These are phyloP conservation scores for Zasmidium cellare DNA, from an alignment of 2,329 filamentous ascomycete species.

Conservation along the genomic window DNA sequence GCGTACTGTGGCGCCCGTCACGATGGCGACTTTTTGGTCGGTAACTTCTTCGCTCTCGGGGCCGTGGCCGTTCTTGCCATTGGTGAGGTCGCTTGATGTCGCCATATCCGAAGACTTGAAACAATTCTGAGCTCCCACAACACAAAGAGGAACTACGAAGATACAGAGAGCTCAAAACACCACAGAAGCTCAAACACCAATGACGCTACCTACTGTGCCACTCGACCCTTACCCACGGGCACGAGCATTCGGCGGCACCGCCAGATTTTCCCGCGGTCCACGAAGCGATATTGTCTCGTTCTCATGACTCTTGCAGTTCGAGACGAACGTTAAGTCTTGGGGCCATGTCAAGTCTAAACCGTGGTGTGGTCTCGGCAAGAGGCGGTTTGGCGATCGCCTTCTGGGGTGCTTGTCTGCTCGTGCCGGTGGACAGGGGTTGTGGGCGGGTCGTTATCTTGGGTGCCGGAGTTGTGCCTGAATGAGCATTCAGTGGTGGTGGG, in stretches of 20 bases:
- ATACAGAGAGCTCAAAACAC: too few relatives aligned
- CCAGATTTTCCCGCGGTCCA: too few relatives aligned
- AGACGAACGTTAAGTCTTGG: not conserved
- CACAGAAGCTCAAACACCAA: too few relatives aligned
- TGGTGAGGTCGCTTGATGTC: not conserved
- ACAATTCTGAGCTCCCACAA: too few relatives aligned
- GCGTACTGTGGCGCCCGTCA: conserved; percentile 45
- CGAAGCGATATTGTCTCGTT: not conserved
- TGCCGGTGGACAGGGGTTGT: not conserved
- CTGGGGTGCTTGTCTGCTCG: not conserved
- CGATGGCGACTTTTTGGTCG: conserved; percentile 37
- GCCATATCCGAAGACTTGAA: not conserved
- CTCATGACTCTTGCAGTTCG: not conserved
- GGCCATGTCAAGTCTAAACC: not conserved
- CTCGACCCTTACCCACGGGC: too few relatives aligned
- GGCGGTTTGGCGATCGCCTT: not conserved
- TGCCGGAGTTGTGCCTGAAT: not conserved
- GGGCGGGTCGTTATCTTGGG: not conserved
- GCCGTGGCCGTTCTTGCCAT: not conserved
- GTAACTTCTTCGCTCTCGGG: not conserved
- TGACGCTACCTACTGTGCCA: too few relatives aligned
- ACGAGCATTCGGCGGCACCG: too few relatives aligned
- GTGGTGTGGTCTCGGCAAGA: not conserved
- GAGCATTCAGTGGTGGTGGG: not conserved
- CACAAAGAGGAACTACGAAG: too few relatives aligned